These are phyloP conservation scores for Isatis lusitanica DNA, from an alignment of 441 rosid genomes.

Conservation along the genomic window DNA sequence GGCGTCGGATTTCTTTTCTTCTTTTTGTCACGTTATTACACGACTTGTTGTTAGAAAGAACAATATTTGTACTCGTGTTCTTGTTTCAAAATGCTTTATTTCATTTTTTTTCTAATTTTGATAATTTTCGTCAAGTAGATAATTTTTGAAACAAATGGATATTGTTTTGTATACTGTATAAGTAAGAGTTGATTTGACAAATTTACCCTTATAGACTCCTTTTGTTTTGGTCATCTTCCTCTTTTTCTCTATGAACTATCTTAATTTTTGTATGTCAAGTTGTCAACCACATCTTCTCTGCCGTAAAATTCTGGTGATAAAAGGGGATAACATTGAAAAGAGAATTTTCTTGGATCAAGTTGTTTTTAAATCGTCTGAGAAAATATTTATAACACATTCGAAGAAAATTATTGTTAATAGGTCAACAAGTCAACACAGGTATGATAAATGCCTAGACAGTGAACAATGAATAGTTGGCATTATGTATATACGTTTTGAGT, in stretches of 20 bases:
- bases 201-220: too few relatives aligned
- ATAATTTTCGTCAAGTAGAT: not conserved
- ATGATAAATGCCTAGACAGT: too few relatives aligned
- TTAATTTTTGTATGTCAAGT: not conserved
- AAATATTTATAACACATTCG: too few relatives aligned
- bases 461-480: too few relatives aligned
- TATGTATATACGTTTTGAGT: too few relatives aligned
- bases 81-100: too few relatives aligned
- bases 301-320: not conserved
- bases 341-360: too few relatives aligned
- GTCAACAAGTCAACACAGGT: too few relatives aligned
- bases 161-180: too few relatives aligned
- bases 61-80: too few relatives aligned
- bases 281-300: not conserved
- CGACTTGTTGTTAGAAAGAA: not conserved
- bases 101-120: not conserved
- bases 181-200: not conserved
- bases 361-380: not conserved
- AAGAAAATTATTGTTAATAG: too few relatives aligned
- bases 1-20: not conserved
- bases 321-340: too few relatives aligned
- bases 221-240: not conserved
- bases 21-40: constrained; percentile 21
- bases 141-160: not conserved
- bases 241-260: not conserved